Base-by-base conservation (phyloP, 306 rosid species). In the Cyamopsis tetragonoloba region DNA sequence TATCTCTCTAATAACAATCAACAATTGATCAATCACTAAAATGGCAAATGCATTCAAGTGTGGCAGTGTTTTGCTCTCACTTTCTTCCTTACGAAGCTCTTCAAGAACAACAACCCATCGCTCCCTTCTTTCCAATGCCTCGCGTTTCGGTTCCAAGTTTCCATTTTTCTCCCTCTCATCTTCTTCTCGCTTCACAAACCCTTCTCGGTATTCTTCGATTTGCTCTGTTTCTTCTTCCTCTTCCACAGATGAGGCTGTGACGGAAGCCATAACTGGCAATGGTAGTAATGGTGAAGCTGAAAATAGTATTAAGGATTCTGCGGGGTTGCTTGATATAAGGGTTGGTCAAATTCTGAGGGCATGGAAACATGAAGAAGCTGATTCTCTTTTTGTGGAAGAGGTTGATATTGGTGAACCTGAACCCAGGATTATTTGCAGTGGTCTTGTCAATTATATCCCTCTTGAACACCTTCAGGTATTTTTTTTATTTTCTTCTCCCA, bases 321-420 rank as follows among this genome's bases (percentile, higher is more conserved):
- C 93, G 6, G 85, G 81, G 22, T 46, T 79, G 82, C 98, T 89
- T 50, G 98, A 89, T 72, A 81, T 89, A 19, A 86, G 97, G 84
- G 96, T 92, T 65, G 98, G 98, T 31, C 77, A 62, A 2, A 77
- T 92, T 58, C 26, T 86, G 22, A 89, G 35, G 77, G 97, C 95
- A 0, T 86, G 96, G 98, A 83, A 85, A 74, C 98, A 93, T 50
- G 91, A 83, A 34, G 97, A 93, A 62, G 98, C 97, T 23, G 98
- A 93, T 19, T 74, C 90, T 30, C 97, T 93, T 12, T 93, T 84
- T 72, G 97, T 89, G 0, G 98, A 93, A 77, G 96, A 88, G 74
- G 87, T 93, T 1, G 95, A 89, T 69, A 77, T 86, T 53, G 97
- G 98, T 30, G 96, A 93, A 39, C 66, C 89, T 9, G 87, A 93